phyloP scores from a whole-genome alignment of 2,329 filamentous ascomycete species.

The Xylaria arbuscula region DNA sequence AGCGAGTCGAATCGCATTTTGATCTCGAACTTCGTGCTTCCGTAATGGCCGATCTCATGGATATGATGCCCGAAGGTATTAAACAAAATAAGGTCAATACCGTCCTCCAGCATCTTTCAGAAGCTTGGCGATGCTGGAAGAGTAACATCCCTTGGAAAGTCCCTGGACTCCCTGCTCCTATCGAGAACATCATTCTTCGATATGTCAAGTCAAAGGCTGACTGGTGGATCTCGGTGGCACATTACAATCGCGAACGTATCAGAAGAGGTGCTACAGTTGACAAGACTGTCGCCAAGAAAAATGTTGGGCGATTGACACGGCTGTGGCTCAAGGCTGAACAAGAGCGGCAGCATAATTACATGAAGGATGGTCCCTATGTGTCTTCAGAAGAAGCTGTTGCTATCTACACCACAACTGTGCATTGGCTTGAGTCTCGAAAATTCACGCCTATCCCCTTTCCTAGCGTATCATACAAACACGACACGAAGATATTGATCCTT shows the following conservation, averaged over 20 bases:
- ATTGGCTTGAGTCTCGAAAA: slow-evolving; percentile 98
- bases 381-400: slow-evolving; percentile 98
- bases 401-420: slow-evolving; percentile 98
- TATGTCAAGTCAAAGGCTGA: slow-evolving; percentile 99
- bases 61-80: slow-evolving; percentile 99
- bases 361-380: slow-evolving; percentile 98
- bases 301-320: slow-evolving; percentile 91
- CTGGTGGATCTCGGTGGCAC: slow-evolving; percentile 99
- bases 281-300: slow-evolving; percentile 99
- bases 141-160: slow-evolving; percentile 99
- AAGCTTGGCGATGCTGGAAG: slow-evolving; percentile 99
- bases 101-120: slow-evolving; percentile 94
- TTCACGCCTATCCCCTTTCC: slow-evolving; percentile 99
- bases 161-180: slow-evolving; percentile 92
- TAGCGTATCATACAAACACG: slow-evolving; percentile 98
- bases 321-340: slow-evolving; percentile 98
- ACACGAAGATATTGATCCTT: slow-evolving; percentile 97
- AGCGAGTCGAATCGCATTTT: slow-evolving; percentile 98
- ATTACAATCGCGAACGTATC: slow-evolving; percentile 98
- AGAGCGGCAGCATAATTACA: slow-evolving; percentile 98
- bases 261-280: slow-evolving; percentile 96
- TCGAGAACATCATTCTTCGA: slow-evolving; percentile 97
- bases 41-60: slow-evolving; percentile 98
- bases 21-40: slow-evolving; percentile 96
- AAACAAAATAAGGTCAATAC: slow-evolving; percentile 99